A percentile compares a stretch with the other conserved stretches of the same genome.
Conservation (phyloP, 2,329 filamentous ascomycete species). For the Boeremia lycopersici region DNA sequence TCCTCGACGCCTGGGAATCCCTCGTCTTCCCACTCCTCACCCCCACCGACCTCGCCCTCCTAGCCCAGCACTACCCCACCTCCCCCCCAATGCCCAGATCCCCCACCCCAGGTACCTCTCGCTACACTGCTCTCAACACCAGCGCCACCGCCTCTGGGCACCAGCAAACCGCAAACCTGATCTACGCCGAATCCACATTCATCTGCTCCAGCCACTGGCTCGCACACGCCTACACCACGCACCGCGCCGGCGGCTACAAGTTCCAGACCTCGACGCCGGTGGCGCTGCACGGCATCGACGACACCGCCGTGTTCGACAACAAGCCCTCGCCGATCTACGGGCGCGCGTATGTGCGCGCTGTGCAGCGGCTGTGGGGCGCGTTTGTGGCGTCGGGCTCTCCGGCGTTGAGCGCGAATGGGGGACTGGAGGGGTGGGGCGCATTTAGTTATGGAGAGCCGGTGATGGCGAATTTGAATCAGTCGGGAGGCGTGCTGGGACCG, state of each 20-base stretch:
- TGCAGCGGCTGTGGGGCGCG: background rate
- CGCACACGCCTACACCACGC: slow-evolving; percentile 51
- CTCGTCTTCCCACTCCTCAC: slow-evolving; percentile 48
- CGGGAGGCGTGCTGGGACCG: slow-evolving; percentile 14
- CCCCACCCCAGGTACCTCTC: slow-evolving; percentile 38
- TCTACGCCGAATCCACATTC: slow-evolving; percentile 62
- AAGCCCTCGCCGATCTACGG: background rate
- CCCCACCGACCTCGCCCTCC: slow-evolving; percentile 44
- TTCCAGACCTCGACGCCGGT: background rate
- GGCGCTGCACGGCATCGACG: background rate
- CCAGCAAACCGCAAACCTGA: slow-evolving; percentile 59
- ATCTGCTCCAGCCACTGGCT: slow-evolving; percentile 64
- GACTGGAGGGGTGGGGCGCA: background rate
- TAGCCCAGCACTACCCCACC: slow-evolving; percentile 44
- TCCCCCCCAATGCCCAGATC: slow-evolving; percentile 26
- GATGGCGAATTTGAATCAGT: slow-evolving; percentile 23
- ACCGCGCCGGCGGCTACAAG: background rate
- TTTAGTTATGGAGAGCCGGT: background rate
- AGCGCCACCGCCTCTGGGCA: slow-evolving; percentile 58
- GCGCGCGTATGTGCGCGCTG: background rate
- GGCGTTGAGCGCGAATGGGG: background rate
- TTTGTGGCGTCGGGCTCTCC: background rate
- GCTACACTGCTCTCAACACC: slow-evolving; percentile 57
- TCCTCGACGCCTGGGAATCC: slow-evolving; percentile 53
- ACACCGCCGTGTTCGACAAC: background rate